Evolutionary conservation across 2,329 filamentous ascomycete genomes (phyloP), one percentile per base, ranked within the genome.

Genomic region (Fusarium fujikuroi): DNA sequence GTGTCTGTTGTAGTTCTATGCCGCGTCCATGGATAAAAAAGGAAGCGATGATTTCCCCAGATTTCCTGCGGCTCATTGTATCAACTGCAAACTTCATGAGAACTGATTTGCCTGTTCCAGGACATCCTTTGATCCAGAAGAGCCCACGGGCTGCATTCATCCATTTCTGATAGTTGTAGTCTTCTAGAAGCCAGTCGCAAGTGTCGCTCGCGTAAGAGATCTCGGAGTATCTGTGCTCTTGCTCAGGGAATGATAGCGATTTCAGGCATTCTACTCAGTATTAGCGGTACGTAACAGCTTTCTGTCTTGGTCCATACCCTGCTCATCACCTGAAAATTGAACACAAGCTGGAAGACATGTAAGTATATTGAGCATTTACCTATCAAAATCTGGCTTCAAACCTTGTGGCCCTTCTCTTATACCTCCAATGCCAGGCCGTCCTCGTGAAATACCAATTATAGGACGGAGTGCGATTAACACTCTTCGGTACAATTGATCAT

Each of bases 391-490:
- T 10, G 14, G 14, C 21, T 44, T 37, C 61, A 11, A 25, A 63
- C 56, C 5, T 9, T n/a, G 9, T 14, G 11, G 16, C 1, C 10
- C 11, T 2, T 1, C 6, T 32, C 0, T 14, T 4, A 7, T 9
- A 4, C 1, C 16, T 9, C 1, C 7, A 3, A 3, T 14, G 0
- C 1, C 7, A 9, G 1, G 23, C 6, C 21, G 12, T 2, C 54
- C 32, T 30, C 9, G 54, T 18, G 37, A 7, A 0, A 21, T 12
- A 6, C 25, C 5, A 5, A 50, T 3, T 3, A 64, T 7, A 1
- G 47, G 46, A 0, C 34, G 58, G 2, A 65, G 28, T 2, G 34
- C 40, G 1, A n/a, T 6, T 0, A 54, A 0, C 0, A 63, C 62
- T 1, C 47, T 30, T 3, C 5, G 14, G 12, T 65, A 65, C 0